Evolutionary conservation across 345 rosid species (phyloP).

Genomic region (Rhizophora mangle): DNA sequence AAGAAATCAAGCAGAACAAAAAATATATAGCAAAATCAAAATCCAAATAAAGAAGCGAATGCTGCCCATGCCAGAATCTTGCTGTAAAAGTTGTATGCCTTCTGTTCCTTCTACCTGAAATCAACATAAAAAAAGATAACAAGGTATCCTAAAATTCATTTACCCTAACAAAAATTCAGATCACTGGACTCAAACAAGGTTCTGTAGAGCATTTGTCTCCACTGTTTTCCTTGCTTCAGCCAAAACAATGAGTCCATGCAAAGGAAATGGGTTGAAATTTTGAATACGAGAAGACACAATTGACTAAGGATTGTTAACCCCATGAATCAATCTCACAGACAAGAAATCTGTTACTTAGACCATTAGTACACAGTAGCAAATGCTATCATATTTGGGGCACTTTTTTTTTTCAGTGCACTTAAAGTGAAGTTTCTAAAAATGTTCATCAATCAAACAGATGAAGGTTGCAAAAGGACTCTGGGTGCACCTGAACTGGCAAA

Average conservation of each 20-base stretch:
- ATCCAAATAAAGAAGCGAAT: constrained; percentile 5
- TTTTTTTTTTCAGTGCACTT: neutral
- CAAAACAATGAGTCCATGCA: neutral
- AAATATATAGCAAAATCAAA: neutral
- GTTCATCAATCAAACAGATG: too few species aligned
- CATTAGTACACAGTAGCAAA: neutral
- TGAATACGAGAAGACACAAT: neutral
- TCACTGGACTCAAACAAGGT: too few species aligned
- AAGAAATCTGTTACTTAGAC: neutral
- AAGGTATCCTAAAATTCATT: neutral
- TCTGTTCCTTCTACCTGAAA: constrained; percentile 46
- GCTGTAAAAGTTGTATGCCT: constrained; percentile 16
- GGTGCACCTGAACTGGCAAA: too few species aligned
- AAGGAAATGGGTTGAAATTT: neutral
- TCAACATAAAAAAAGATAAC: constrained; percentile 13
- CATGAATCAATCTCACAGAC: neutral
- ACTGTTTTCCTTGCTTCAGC: neutral
- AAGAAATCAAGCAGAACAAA: neutral
- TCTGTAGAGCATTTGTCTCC: too few species aligned
- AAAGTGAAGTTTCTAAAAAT: neutral
- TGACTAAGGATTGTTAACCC: neutral
- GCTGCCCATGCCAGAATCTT: constrained; percentile 32
- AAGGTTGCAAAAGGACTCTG: too few species aligned
- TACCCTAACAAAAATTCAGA: too few species aligned
- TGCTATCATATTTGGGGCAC: neutral